Evolutionary conservation across 805 yeast genomes (phyloP).

Genomic region (Ascoidea tarda): DNA sequence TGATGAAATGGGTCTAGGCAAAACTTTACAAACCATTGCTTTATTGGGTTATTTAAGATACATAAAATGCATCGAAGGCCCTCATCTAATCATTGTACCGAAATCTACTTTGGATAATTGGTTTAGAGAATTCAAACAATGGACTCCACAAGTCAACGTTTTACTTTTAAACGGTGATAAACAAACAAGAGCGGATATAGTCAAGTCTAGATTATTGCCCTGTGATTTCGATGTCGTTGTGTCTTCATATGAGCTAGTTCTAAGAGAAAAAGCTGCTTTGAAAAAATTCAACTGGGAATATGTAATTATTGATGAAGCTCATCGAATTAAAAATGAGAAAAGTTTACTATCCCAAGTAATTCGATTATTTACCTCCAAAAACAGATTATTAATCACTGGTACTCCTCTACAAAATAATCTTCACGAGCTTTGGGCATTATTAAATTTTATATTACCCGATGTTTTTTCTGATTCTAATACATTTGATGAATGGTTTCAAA

Average conservation of each 20-base stretch:
- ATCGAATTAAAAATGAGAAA: conserved; percentile 90
- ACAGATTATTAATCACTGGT: conserved; percentile 82
- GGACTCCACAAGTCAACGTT: conserved; percentile 92
- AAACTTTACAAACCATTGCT: conserved; percentile 88
- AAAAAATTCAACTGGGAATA: conserved; percentile 88
- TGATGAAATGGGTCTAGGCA: conserved; percentile 97
- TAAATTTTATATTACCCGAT: conserved; percentile 85
- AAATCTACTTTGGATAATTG: conserved; percentile 93
- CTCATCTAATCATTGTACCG: conserved; percentile 85
- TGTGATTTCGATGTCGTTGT: conserved; percentile 83
- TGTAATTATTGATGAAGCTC: conserved; percentile 91
- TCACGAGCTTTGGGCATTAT: conserved; percentile 92
- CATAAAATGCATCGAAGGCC: conserved; percentile 69
- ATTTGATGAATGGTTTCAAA: conserved; percentile 78
- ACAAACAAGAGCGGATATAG: conserved; percentile 53
- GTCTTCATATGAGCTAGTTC: conserved; percentile 88
- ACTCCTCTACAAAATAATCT: conserved; percentile 91
- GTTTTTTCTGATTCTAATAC: conserved; percentile 84
- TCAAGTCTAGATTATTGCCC: conserved; percentile 43
- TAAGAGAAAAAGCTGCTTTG: conserved; percentile 70
- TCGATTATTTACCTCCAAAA: conserved; percentile 72
- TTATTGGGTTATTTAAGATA: conserved; percentile 82
- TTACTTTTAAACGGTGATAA: conserved; percentile 83
- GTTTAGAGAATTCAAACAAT: conserved; percentile 84
- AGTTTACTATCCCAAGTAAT: conserved; percentile 87